phyloP scores from a whole-genome alignment of 139 green algal genomes.

The Spirogloea muscicola region DNA sequence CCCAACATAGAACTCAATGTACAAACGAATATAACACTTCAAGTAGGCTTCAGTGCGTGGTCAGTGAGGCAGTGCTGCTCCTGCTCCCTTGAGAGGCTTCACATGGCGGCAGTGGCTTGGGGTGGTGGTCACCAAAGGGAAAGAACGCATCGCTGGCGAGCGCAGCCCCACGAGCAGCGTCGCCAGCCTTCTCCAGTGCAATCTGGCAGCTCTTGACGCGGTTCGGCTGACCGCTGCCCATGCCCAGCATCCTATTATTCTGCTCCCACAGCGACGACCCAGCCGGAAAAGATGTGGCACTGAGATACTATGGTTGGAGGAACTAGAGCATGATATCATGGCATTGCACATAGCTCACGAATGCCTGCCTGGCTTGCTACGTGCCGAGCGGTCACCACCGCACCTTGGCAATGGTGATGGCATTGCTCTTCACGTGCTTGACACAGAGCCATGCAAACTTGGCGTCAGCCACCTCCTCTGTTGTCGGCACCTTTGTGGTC shows the following conservation, averaged over 20 bases:
- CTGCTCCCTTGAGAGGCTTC: no score
- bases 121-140: slow-evolving; percentile 74
- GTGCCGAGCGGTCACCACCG: neutral
- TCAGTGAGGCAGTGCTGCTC: no score
- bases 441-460: slow-evolving; percentile 93
- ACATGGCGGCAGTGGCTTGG: no score
- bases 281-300: no score
- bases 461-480: slow-evolving; percentile 84
- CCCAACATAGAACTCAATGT: no score
- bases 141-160: slow-evolving; percentile 98
- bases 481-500: slow-evolving; percentile 77
- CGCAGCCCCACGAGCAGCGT: slow-evolving; percentile 77
- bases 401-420: slow-evolving; percentile 95
- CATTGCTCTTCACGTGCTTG: slow-evolving; percentile 99
- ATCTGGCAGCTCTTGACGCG: slow-evolving; percentile 91
- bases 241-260: slow-evolving; percentile 90
- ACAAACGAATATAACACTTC: neutral
- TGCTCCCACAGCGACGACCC: no score
- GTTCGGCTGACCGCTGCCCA: slow-evolving; percentile 98
- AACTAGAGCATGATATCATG: no score
- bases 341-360: no score
- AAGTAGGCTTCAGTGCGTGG: neutral
- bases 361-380: no score
- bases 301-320: no score
- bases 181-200: slow-evolving; percentile 89